Conservation (phyloP, 331 rosid genomes). For the Stylosanthes scabra region DNA sequence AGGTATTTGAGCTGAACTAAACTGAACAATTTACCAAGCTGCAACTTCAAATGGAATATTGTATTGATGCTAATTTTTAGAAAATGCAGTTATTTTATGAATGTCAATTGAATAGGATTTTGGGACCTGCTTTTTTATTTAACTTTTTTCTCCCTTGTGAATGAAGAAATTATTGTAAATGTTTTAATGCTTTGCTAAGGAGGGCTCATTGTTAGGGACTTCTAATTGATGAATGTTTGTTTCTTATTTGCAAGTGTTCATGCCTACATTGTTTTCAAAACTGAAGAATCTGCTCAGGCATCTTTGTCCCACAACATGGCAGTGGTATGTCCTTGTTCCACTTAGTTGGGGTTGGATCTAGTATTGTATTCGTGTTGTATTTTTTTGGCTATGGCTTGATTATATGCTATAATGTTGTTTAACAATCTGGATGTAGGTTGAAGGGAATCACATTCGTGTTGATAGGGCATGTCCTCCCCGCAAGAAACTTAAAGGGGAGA, state of each 20-base stretch:
- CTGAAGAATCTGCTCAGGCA: conserved; percentile 78
- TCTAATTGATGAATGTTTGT: conserved; percentile 33
- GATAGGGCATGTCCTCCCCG: conserved; percentile 99
- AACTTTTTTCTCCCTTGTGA: too few species aligned
- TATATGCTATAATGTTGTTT: not conserved
- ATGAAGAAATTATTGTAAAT: too few species aligned
- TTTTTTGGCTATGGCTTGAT: conserved; percentile 4
- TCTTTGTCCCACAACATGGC: conserved; percentile 89
- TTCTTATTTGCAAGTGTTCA: conserved; percentile 71
- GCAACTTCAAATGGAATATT: not conserved
- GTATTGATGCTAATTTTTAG: conserved; percentile 7
- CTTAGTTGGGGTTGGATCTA: conserved; percentile 15
- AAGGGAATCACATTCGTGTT: conserved; percentile 90
- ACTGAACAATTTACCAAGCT: not conserved
- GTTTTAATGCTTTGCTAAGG: not conserved
- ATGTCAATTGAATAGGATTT: too few species aligned
- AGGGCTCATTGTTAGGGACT: conserved; percentile 14
- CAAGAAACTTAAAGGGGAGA: conserved; percentile 84
- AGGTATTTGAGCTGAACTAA: conserved; percentile 57
- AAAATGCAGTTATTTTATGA: conserved; percentile 3
- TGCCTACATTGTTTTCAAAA: conserved; percentile 81
- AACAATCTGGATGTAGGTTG: conserved; percentile 60
- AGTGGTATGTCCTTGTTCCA: conserved; percentile 59
- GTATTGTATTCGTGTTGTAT: not conserved
- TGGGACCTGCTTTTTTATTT: too few species aligned